Evolutionary conservation across 176 grass and related monocot genomes (phyloP).

Genomic region (bread wheat (Triticum aestivum)): DNA sequence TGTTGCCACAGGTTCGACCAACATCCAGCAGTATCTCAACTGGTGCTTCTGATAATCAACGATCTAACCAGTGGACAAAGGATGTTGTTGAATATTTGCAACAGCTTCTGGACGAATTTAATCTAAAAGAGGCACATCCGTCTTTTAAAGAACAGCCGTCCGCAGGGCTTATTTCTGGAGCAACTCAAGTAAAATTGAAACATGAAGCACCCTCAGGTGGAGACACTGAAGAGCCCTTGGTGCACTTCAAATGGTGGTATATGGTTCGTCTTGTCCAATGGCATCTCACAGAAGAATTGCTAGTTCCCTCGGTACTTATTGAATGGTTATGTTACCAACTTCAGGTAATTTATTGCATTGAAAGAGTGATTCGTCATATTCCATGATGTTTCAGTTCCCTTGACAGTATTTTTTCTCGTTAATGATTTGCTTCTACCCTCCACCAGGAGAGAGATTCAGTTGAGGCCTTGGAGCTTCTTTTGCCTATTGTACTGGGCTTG

Average conservation of each 20-base stretch:
- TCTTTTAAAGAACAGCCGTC: slow-evolving; percentile 72
- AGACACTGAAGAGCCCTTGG: slow-evolving; percentile 59
- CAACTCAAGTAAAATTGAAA: slow-evolving; percentile 60
- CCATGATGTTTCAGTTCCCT: slow-evolving; percentile 28
- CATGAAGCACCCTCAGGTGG: slow-evolving; percentile 46
- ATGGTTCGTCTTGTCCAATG: slow-evolving; percentile 87
- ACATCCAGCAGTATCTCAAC: slow-evolving; percentile 54
- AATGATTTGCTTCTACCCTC: slow-evolving; percentile 32
- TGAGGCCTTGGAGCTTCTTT: slow-evolving; percentile 86
- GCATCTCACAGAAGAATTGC: slow-evolving; percentile 88
- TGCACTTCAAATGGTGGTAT: slow-evolving; percentile 92
- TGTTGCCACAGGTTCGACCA: slow-evolving; percentile 68
- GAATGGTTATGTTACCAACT: slow-evolving; percentile 79
- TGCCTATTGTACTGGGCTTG: slow-evolving; percentile 69
- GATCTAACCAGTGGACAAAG: slow-evolving; percentile 90
- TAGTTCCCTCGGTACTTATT: slow-evolving; percentile 71
- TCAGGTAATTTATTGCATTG: slow-evolving; percentile 51
- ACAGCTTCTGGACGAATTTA: slow-evolving; percentile 90
- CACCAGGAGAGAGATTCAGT: slow-evolving; percentile 85
- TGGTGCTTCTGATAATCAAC: slow-evolving; percentile 70
- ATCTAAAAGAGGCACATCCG: slow-evolving; percentile 62
- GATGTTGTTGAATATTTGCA: slow-evolving; percentile 91
- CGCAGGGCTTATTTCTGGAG: slow-evolving; percentile 49
- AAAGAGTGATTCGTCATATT: background rate
- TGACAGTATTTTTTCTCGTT: background rate